Evolutionary conservation across 768 basidiomycete species (phyloP).

Genomic region (Clathrus columnatus): DNA sequence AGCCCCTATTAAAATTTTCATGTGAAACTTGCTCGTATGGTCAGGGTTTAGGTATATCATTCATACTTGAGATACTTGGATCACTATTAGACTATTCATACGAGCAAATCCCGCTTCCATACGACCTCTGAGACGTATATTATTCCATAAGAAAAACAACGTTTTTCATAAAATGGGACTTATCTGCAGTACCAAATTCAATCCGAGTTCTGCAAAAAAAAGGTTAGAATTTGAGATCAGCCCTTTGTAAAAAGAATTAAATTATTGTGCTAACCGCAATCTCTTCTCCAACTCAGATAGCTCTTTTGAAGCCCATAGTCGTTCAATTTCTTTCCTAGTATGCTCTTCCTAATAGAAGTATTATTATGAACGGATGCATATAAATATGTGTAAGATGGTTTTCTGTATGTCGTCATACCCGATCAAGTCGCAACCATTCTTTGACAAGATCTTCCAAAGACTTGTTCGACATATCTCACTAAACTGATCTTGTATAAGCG

Average conservation of each 20-base stretch:
- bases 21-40: not conserved
- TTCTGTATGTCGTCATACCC: constrained; percentile 22
- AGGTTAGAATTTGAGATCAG: not conserved
- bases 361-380: not conserved
- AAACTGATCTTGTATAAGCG: too few species aligned
- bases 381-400: not conserved
- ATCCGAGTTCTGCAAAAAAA: constrained; percentile 41
- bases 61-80: constrained; percentile 71
- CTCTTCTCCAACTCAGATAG: constrained; percentile 17
- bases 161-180: not conserved
- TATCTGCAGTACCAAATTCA: constrained; percentile 83
- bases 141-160: too few species aligned
- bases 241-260: constrained; percentile 10
- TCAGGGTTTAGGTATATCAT: not conserved
- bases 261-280: constrained; percentile 16
- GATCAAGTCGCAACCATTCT: constrained; percentile 44
- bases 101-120: constrained; percentile 91
- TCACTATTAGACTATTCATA: constrained; percentile 82
- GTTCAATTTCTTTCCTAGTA: constrained; percentile 20
- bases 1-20: constrained; percentile 45
- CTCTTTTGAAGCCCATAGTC: constrained; percentile 12
- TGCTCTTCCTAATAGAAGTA: constrained; percentile 13
- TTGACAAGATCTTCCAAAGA: constrained; percentile 35
- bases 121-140: constrained; percentile 57
- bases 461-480: constrained; percentile 9